Conservation (phyloP, 306 rosid genomes). For the Vigna reflexopilosa region DNA sequence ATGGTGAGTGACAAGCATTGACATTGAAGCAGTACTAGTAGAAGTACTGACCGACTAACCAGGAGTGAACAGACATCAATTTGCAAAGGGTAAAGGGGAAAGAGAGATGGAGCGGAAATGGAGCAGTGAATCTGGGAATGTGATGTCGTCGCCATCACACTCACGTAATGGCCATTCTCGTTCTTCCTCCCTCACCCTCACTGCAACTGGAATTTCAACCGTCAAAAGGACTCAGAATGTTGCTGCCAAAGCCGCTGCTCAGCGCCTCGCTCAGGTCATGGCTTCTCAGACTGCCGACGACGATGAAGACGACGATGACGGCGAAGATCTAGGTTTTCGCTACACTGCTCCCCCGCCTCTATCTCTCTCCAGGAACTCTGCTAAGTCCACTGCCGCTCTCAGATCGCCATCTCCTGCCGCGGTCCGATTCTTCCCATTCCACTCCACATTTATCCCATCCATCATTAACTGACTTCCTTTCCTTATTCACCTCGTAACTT, state of each 20-base stretch:
- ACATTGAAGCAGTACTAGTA: neutral
- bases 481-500: constrained; percentile 5
- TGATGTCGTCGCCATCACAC: constrained; percentile 58
- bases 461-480: neutral
- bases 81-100: neutral
- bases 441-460: neutral
- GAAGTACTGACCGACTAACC: neutral
- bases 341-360: constrained; percentile 93
- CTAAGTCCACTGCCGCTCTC: constrained; percentile 50
- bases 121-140: constrained; percentile 53
- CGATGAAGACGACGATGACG: constrained; percentile 57
- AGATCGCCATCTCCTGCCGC: constrained; percentile 75
- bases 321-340: constrained; percentile 81
- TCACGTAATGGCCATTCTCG: constrained; percentile 75
- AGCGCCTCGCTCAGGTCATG: constrained; percentile 99
- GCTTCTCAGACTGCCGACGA: constrained; percentile 87
- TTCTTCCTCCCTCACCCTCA: constrained; percentile 71
- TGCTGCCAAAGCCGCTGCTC: constrained; percentile 97
- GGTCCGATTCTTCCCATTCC: constrained; percentile 46
- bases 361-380: constrained; percentile 61
- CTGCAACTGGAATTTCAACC: constrained; percentile 71
- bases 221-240: constrained; percentile 90
- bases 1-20: neutral
- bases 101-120: constrained; percentile 49
- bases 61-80: neutral